Conservation (phyloP, 2,329 filamentous ascomycete genomes). For the Pestalotiopsis sp. region DNA sequence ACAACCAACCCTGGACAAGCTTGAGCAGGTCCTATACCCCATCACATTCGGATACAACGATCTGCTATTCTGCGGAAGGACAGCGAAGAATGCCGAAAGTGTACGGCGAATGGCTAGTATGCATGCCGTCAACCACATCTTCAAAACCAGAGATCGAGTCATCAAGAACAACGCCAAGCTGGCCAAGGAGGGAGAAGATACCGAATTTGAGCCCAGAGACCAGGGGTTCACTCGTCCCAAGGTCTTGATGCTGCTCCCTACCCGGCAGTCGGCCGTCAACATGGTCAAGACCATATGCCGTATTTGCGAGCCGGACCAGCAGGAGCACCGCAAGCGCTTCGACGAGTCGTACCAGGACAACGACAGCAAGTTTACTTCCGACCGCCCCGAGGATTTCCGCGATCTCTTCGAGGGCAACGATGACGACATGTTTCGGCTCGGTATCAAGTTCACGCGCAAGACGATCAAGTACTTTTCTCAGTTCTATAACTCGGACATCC, state of each 20-base stretch:
- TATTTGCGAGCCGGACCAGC: constrained; percentile 81
- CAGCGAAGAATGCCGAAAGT: constrained; percentile 65
- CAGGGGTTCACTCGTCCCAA: constrained; percentile 97
- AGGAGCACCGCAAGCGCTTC: constrained; percentile 94
- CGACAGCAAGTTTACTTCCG: constrained; percentile 68
- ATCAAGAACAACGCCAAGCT: constrained; percentile 90
- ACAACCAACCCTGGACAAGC: constrained; percentile 58
- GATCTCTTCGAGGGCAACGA: constrained; percentile 94
- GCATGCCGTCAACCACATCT: constrained; percentile 88
- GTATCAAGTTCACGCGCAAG: constrained; percentile 96
- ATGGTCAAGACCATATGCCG: constrained; percentile 77
- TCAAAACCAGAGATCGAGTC: constrained; percentile 91
- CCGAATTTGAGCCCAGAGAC: constrained; percentile 78
- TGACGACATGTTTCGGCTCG: constrained; percentile 94
- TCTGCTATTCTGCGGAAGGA: constrained; percentile 75
- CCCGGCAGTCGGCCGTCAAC: constrained; percentile 80
- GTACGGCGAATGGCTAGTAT: constrained; percentile 76
- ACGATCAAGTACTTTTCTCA: constrained; percentile 92
- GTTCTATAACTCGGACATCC: constrained; percentile 96
- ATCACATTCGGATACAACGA: constrained; percentile 84
- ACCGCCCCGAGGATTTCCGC: constrained; percentile 83
- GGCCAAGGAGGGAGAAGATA: constrained; percentile 64
- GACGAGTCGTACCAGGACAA: constrained; percentile 78
- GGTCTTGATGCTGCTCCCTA: constrained; percentile 87
- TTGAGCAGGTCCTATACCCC: constrained; percentile 69